These are phyloP conservation scores for Colletotrichum paranaense DNA, from an alignment of 2,329 filamentous ascomycete genomes.

Conservation along the genomic window DNA sequence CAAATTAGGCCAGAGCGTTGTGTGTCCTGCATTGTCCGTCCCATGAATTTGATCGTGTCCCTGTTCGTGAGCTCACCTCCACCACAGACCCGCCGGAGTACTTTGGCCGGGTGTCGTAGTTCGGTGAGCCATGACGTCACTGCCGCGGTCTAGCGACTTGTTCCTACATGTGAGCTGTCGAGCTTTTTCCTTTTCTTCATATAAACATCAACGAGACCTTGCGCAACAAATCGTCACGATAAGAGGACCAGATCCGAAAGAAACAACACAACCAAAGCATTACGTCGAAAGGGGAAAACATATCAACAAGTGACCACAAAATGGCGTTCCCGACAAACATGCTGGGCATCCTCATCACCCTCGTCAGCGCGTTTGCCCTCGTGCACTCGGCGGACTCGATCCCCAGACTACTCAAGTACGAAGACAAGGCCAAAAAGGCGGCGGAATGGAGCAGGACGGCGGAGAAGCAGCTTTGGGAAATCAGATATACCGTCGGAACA, in stretches of 20 bases:
- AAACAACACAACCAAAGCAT: not conserved
- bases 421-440: slow-evolving; percentile 42
- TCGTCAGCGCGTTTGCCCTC: slow-evolving; percentile 40
- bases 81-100: not conserved
- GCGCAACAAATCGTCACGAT: not conserved
- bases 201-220: not conserved
- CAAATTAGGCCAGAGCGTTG: slow-evolving; percentile 9
- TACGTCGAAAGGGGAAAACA: not conserved
- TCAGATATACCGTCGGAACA: slow-evolving; percentile 43
- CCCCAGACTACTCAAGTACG: slow-evolving; percentile 42
- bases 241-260: no score
- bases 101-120: not conserved
- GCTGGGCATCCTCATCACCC: slow-evolving; percentile 32
- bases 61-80: not conserved
- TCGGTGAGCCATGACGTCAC: slow-evolving; percentile 8
- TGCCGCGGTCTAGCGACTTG: not conserved
- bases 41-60: not conserved
- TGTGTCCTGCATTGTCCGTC: slow-evolving; percentile 22
- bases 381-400: slow-evolving; percentile 41
- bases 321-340: slow-evolving; percentile 36
- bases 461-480: slow-evolving; percentile 41
- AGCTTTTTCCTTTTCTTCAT: not conserved
- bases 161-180: slow-evolving; percentile 6
- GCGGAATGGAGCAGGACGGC: slow-evolving; percentile 44
- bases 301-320: not conserved